Percentiles rank a stretch among this genome's conserved stretches.
Conservation (phyloP, 148 eudicot species). For the Simmondsia chinensis region DNA sequence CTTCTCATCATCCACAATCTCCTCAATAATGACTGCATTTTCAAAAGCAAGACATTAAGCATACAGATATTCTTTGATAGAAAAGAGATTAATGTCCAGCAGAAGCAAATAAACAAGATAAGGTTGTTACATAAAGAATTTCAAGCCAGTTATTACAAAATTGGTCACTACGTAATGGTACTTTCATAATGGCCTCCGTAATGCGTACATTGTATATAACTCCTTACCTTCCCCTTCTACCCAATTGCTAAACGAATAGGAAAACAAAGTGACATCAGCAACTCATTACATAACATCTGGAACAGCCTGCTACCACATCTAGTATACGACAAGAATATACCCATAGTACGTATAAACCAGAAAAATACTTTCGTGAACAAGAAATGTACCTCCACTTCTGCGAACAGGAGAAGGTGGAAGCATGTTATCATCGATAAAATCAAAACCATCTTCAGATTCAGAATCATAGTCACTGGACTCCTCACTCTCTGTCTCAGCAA, state of each 20-base stretch:
- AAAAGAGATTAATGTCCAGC: no score
- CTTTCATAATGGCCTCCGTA: no score
- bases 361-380: neutral
- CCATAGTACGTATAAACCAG: neutral
- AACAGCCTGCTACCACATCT: neutral
- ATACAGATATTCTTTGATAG: neutral
- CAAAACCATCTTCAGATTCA: slow-evolving; percentile 37
- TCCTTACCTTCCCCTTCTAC: no score
- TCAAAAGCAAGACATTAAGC: slow-evolving; percentile 3
- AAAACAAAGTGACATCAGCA: no score
- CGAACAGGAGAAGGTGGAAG: slow-evolving; percentile 38
- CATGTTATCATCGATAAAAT: slow-evolving; percentile 32
- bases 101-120: no score
- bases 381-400: slow-evolving; percentile 71
- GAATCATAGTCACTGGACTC: slow-evolving; percentile 38
- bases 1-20: slow-evolving; percentile 70
- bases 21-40: slow-evolving; percentile 75
- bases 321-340: neutral
- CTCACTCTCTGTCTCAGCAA: slow-evolving; percentile 34
- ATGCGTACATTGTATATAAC: no score
- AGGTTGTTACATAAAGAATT: no score
- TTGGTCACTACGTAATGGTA: no score
- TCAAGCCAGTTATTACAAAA: no score
- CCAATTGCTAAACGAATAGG: no score
- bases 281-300: no score